A percentile compares a stretch with the other conserved stretches of the same genome.
Conservation (phyloP, 208 protist species). For the Crithidia bombi region DNA sequence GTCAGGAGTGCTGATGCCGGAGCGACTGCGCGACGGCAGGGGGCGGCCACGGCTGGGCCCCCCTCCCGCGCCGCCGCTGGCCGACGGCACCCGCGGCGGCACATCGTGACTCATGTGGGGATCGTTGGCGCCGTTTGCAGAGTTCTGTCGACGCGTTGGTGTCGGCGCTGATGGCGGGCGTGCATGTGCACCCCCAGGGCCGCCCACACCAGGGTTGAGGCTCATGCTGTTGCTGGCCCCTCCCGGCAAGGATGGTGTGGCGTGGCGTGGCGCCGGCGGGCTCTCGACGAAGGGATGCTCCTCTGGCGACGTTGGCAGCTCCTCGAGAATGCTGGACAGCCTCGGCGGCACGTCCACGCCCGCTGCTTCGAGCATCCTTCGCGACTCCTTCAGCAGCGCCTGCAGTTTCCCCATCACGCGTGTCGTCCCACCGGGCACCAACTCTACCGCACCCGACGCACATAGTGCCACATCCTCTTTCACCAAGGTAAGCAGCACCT, state of each 20-base stretch:
- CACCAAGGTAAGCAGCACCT: conserved; percentile 55
- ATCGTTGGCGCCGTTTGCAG: not conserved
- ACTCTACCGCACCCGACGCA: conserved; percentile 28
- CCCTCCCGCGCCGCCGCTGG: not conserved
- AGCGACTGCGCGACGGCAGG: not conserved
- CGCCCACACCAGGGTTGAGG: not conserved
- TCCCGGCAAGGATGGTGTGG: not conserved
- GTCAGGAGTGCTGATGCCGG: conserved; percentile 8
- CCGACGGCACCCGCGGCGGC: conserved; percentile 2
- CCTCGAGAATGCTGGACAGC: conserved; percentile 22
- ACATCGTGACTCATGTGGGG: not conserved
- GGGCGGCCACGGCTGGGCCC: not conserved
- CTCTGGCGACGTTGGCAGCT: not conserved
- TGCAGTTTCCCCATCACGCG: conserved; percentile 26
- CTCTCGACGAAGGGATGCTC: not conserved
- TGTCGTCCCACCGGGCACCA: conserved; percentile 27
- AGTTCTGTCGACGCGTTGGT: not conserved
- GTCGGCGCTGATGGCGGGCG: conserved; percentile 4
- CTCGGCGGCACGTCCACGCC: conserved; percentile 34
- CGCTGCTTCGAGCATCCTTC: conserved; percentile 33
- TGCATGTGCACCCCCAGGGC: not conserved
- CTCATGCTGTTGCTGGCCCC: not conserved
- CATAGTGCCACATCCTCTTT: conserved; percentile 55
- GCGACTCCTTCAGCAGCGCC: conserved; percentile 41
- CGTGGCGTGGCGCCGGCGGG: not conserved